Evolutionary conservation across 2,329 filamentous ascomycete species (phyloP), one percentile per base, ranked within the genome.

Genomic region (Microdochium paspali): DNA sequence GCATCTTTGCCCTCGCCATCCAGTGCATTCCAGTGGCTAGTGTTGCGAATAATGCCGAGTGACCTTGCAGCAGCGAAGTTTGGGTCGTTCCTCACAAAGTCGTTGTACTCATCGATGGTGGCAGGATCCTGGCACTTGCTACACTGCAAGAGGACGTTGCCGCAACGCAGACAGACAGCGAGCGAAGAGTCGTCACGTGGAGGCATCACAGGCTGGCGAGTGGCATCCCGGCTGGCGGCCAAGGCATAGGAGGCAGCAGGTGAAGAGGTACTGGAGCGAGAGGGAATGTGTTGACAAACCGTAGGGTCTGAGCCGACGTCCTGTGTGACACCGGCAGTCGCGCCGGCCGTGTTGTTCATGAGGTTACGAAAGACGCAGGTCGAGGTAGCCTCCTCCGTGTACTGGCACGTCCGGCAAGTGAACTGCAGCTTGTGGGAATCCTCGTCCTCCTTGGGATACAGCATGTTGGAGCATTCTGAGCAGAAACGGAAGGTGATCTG

Each of bases 401-500:
- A 95, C 63, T 90, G 84, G 72, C 93, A 98, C 49, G 90, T 96
- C 58, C 91, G 87, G 75, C 93, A 98, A 54, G 88, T 90, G 70
- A 94, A 98, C 73, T 95, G 85, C 57, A 98, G 83, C 60, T 83
- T 84, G 71, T 87, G 87, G 52, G 82, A 82, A 51, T 84, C 76
- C 53, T 85, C 82, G 68, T 98, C 90, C 74, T 98, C 94, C 70
- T 94, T 93, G 45, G 93, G 93, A 63, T 97, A 97, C 47, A 98
- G 77, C 79, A 98, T 87, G 76, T 98, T 98, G 59, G 90, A 95
- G 73, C 93, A 98, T 77, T 98, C 93, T 58, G 89, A 90, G 74
- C 93, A 98, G 77, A 98, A 98, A 61, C 88, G 85, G 70, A 97
- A 98, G 44, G 88, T 90, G 67, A 97, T 90, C 67, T 95, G 89